Conservation (phyloP, 2,329 filamentous ascomycete genomes). For the Penicillium sp. region DNA sequence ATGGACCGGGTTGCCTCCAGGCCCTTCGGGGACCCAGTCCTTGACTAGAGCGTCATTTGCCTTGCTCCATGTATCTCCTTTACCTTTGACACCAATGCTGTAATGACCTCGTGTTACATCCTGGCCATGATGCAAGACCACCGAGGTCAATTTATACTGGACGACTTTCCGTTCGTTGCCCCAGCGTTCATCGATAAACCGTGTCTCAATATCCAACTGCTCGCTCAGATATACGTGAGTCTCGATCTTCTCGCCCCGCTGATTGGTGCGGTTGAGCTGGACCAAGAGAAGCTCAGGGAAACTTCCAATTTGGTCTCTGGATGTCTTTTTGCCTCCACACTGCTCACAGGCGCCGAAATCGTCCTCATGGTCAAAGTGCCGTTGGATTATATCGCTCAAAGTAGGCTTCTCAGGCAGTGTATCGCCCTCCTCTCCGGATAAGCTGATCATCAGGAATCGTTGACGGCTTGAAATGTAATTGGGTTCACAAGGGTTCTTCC, state of each 20-base stretch:
- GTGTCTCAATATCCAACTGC: background rate
- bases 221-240: conserved; percentile 1
- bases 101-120: conserved; percentile 21
- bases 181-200: background rate
- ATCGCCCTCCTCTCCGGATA: background rate
- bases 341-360: background rate
- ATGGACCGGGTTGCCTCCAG: background rate
- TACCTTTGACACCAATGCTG: conserved; percentile 19
- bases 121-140: conserved; percentile 20
- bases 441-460: background rate
- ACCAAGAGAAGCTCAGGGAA: conserved; percentile 24
- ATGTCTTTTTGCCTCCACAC: conserved; percentile 1
- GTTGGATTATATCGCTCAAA: background rate
- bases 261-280: conserved; percentile 15
- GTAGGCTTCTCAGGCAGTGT: background rate
- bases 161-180: background rate
- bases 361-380: background rate
- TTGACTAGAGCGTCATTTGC: background rate
- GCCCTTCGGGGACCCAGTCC: background rate
- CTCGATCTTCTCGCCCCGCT: background rate
- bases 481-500: background rate
- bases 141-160: conserved; percentile 26
- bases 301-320: conserved; percentile 4
- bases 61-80: conserved; percentile 19
- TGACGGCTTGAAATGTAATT: background rate